Evolutionary conservation across 257 asterid species (phyloP).

Genomic region (Solanum rostratum): DNA sequence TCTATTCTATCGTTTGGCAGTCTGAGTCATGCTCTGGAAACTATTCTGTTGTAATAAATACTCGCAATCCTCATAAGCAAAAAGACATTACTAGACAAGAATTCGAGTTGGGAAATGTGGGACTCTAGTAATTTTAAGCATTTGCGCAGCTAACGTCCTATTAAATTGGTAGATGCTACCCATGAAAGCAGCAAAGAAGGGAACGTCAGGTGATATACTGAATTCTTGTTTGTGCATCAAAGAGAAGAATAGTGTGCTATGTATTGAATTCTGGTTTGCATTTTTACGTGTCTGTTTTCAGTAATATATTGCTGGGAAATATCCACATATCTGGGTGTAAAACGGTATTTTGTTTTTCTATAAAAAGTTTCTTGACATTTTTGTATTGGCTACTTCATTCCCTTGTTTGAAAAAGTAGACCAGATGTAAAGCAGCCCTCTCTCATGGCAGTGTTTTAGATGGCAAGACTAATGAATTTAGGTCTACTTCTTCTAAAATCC

Average conservation of each 20-base stretch:
- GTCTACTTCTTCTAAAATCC: neutral
- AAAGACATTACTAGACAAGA: neutral
- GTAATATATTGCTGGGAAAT: neutral
- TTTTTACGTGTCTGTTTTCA: neutral
- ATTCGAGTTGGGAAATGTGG: neutral
- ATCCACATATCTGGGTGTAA: neutral
- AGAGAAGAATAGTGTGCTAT: neutral
- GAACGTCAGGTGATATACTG: neutral
- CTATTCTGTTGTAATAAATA: neutral
- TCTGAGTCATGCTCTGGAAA: neutral
- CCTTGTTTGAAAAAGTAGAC: neutral
- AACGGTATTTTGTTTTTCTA: neutral
- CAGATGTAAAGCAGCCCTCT: neutral
- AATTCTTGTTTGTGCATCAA: neutral
- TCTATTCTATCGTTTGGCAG: neutral
- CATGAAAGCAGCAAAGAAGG: neutral
- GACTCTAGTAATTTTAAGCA: neutral
- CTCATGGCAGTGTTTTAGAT: neutral
- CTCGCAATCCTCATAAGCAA: neutral
- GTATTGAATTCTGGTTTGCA: neutral
- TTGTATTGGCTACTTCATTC: neutral
- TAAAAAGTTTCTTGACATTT: neutral
- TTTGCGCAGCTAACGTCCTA: neutral
- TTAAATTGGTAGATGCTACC: neutral
- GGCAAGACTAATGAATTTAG: neutral